Evolutionary conservation across 108 stramenopile genomes (phyloP), one percentile per base, ranked within the genome.

Genomic region (Skeletonema grethae): DNA sequence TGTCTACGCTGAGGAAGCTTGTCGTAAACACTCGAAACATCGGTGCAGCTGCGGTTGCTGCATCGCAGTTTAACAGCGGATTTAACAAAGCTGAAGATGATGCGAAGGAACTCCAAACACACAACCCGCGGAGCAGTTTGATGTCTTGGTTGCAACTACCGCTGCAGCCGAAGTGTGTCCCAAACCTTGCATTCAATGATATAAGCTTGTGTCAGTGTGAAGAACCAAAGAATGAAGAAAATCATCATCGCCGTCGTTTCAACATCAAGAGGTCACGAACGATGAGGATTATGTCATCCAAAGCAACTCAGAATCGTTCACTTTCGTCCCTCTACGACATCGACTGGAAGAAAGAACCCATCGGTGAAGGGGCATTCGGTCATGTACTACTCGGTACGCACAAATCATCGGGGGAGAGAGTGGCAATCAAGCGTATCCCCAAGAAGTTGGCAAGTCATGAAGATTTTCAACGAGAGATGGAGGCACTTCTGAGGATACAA

Each of bases 351-450:
- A 62, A 48, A 38, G 45, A 43, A 29, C 74, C 76, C 68, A 58
- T 85, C 57, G 84, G 84, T 8, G 67, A 73, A 22, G 84, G 84
- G 31, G 87, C 88, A 63, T 95, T 89, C 59, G 95, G 95, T 2
- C 75, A 72, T 29, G 91, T 95, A n/a, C 82, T 86, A 50, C 48
- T 72, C 22, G 91, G 89, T 45, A 84, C 69, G n/a, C 70, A 86
- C 53, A 80, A 77, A 30, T 67, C 30, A 0, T 82, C 84, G 0
- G 84, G 79, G 1, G 87, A 89, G 69, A 32, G 65, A 9, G 89
- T 90, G 18, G 94, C 94, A 1, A 31, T 95, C 18, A 95, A 95
- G 63, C 82, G 88, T 62, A 95, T 95, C 53, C 73, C 87, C 55
- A 95, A 95, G 75, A 65, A 80, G 34, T 78, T 86, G 35, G 92